phyloP scores from a whole-genome alignment of 2,329 filamentous ascomycete genomes.

The Claviceps pusilla region DNA sequence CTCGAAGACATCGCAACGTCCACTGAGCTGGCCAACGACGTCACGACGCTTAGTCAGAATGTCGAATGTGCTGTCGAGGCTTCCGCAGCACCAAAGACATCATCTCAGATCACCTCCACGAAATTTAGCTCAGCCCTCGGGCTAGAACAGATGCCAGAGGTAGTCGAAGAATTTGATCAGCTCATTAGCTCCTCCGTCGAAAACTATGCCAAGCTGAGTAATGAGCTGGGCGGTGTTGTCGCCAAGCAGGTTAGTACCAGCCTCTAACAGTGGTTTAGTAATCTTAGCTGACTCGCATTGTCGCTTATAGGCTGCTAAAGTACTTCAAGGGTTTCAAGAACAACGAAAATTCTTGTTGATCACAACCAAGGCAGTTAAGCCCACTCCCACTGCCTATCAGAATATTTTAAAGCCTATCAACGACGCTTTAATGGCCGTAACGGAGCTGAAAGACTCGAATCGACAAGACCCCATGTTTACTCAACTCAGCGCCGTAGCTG shows the following conservation, averaged over 20 bases:
- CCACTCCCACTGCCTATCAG: conserved; percentile 54
- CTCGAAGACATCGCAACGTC: conserved; percentile 91
- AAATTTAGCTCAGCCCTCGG: conserved; percentile 11
- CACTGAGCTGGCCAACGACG: conserved; percentile 42
- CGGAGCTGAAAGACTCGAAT: conserved; percentile 69
- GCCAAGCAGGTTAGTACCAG: conserved; percentile 54
- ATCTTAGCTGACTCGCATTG: conserved; percentile 28
- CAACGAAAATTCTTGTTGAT: conserved; percentile 81
- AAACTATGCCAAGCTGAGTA: conserved; percentile 64
- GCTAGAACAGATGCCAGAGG: conserved; percentile 49
- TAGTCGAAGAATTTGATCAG: conserved; percentile 76
- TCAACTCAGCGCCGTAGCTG: conserved; percentile 73
- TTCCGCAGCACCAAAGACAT: conserved; percentile 23
- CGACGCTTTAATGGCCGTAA: conserved; percentile 62
- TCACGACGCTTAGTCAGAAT: conserved; percentile 28
- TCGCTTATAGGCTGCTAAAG: conserved; percentile 30
- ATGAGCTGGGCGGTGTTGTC: conserved; percentile 61
- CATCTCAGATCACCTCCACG: conserved; percentile 22
- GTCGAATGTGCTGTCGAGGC: conserved; percentile 17
- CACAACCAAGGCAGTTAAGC: conserved; percentile 83
- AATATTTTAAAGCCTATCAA: conserved; percentile 79
- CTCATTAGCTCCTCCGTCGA: conserved; percentile 61
- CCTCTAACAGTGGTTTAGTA: conserved; percentile 43
- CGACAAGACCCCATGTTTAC: conserved; percentile 60
- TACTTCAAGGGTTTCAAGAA: conserved; percentile 56